Percentiles rank a stretch among this genome's conserved stretches.
These are phyloP conservation scores for Fraxinus dipetala DNA, from an alignment of 305 asterid species.

Conservation along the genomic window DNA sequence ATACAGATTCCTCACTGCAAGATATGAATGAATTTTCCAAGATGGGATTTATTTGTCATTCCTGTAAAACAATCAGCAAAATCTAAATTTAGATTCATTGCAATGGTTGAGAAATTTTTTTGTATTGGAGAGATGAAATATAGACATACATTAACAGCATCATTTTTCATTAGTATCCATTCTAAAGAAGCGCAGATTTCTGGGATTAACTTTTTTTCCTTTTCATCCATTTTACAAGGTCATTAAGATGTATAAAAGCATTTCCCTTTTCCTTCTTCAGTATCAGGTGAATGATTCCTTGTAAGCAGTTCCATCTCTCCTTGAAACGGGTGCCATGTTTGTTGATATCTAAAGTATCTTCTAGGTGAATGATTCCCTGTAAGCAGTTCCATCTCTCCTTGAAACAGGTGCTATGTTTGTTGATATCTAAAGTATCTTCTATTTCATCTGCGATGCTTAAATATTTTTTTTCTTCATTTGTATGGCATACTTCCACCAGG, in stretches of 20 bases:
- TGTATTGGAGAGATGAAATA: constrained; percentile 10
- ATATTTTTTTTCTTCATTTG: neutral
- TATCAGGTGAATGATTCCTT: neutral
- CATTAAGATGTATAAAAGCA: neutral
- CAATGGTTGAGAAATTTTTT: constrained; percentile 9
- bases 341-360: neutral
- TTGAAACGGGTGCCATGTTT: neutral
- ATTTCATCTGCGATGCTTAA: neutral
- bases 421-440: neutral
- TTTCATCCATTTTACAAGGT: neutral
- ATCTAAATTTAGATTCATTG: constrained; percentile 5
- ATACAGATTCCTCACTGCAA: neutral
- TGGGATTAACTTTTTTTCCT: neutral
- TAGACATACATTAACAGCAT: neutral
- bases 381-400: neutral
- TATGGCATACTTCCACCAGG: neutral
- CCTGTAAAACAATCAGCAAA: neutral
- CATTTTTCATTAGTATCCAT: neutral
- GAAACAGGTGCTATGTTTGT: neutral
- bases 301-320: neutral
- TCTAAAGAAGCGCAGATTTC: neutral
- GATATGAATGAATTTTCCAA: neutral
- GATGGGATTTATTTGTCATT: neutral
- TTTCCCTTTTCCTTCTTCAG: neutral
- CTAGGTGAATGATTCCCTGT: neutral